These are phyloP conservation scores for Podaxis sp. DNA, from an alignment of 768 basidiomycete species.

Conservation along the genomic window DNA sequence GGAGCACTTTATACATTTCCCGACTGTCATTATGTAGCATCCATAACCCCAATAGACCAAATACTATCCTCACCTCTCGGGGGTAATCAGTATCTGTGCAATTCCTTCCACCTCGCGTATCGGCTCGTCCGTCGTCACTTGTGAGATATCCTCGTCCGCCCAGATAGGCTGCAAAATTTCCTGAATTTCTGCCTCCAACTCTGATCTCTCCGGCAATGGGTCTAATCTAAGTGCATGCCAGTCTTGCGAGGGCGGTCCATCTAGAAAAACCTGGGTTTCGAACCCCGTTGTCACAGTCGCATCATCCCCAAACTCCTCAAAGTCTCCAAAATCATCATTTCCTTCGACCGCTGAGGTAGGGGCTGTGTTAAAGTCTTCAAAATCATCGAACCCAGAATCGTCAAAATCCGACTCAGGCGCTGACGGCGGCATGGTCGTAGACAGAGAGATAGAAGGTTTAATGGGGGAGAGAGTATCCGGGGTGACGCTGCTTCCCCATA, in stretches of 20 bases:
- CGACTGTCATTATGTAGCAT: constrained; percentile 51
- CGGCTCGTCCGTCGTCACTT: constrained; percentile 62
- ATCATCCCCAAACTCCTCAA: constrained; percentile 76
- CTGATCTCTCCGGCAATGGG: constrained; percentile 58
- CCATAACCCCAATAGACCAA: neutral
- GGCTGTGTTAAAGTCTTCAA: constrained; percentile 62
- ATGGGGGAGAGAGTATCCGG: constrained; percentile 25
- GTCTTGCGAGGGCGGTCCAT: constrained; percentile 42
- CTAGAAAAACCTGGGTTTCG: constrained; percentile 26
- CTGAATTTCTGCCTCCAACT: constrained; percentile 62
- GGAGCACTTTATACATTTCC: constrained; percentile 68
- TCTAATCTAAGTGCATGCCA: constrained; percentile 68
- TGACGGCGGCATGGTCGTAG: constrained; percentile 20
- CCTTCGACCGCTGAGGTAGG: constrained; percentile 37
- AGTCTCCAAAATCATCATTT: constrained; percentile 82
- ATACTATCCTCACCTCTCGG: constrained; percentile 58
- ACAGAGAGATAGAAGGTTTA: constrained; percentile 23
- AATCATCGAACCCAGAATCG: constrained; percentile 49
- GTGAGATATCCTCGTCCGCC: constrained; percentile 48
- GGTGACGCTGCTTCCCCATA: constrained; percentile 56
- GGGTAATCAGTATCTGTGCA: constrained; percentile 72
- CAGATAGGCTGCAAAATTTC: constrained; percentile 68
- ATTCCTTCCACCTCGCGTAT: constrained; percentile 82
- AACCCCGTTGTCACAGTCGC: constrained; percentile 5
- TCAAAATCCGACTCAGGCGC: constrained; percentile 29